Percentiles rank a stretch among this genome's conserved stretches.
These are phyloP conservation scores for Eutypa lata DNA, from an alignment of 2,329 filamentous ascomycete species.

Conservation along the genomic window DNA sequence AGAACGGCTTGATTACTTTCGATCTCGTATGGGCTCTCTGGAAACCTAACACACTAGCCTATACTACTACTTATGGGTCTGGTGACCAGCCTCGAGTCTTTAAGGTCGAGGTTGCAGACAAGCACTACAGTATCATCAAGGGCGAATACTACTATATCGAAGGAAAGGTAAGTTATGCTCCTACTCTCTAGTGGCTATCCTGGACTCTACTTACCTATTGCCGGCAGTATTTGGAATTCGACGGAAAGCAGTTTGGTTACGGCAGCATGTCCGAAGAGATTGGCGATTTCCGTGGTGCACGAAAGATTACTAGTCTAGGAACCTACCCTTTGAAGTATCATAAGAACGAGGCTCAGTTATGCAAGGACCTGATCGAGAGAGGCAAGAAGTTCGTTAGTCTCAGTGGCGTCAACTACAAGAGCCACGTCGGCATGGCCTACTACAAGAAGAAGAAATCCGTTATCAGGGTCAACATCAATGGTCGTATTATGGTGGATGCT, in stretches of 20 bases:
- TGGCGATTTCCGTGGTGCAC: conserved; percentile 71
- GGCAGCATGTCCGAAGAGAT: conserved; percentile 70
- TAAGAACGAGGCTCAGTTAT: conserved; percentile 64
- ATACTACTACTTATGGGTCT: conserved; percentile 73
- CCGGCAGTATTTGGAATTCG: conserved; percentile 75
- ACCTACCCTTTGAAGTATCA: conserved; percentile 81
- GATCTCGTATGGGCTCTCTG: conserved; percentile 86
- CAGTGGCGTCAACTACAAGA: conserved; percentile 79
- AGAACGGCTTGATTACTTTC: conserved; percentile 82
- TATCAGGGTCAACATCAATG: conserved; percentile 80
- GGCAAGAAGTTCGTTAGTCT: conserved; percentile 81
- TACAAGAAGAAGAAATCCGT: conserved; percentile 74
- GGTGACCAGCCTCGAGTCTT: conserved; percentile 76
- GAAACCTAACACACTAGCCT: conserved; percentile 81
- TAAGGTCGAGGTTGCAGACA: conserved; percentile 74
- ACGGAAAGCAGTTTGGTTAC: conserved; percentile 81
- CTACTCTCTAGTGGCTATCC: not conserved
- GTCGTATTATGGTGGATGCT: conserved; percentile 84
- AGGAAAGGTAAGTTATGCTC: conserved; percentile 44
- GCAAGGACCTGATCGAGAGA: conserved; percentile 67
- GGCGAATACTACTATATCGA: conserved; percentile 76
- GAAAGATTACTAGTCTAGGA: conserved; percentile 75
- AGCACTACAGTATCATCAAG: conserved; percentile 65
- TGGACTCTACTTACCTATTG: conserved; percentile 1
- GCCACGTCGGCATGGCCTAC: conserved; percentile 81